Percentiles rank a stretch among this genome's conserved stretches.
These are phyloP conservation scores for Canavalia gladiata DNA, from an alignment of 306 rosid species.

Conservation along the genomic window DNA sequence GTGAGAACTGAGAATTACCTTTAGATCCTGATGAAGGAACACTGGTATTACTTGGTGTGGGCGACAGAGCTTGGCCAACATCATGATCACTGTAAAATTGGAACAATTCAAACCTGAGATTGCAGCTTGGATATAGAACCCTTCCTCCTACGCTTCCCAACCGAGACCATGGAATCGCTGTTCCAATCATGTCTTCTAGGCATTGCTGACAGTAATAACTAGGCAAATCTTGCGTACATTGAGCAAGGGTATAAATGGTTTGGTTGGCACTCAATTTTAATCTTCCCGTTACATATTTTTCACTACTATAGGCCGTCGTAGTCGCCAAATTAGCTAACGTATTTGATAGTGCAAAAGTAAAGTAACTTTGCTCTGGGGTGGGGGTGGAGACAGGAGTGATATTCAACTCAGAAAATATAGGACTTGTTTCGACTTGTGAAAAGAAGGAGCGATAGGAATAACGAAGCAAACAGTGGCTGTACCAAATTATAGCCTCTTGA, in stretches of 20 bases:
- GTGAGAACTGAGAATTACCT: too few relatives aligned
- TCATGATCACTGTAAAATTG: background rate
- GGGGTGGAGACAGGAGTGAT: background rate
- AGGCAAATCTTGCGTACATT: constrained; percentile 1
- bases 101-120: constrained; percentile 31
- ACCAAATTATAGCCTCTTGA: constrained; percentile 17
- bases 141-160: constrained; percentile 40
- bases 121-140: constrained; percentile 25
- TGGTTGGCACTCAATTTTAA: background rate
- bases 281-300: background rate
- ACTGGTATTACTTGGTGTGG: background rate
- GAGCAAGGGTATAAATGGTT: constrained; percentile 4
- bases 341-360: background rate
- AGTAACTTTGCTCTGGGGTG: background rate
- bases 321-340: background rate
- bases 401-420: background rate
- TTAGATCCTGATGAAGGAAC: background rate
- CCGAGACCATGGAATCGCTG: constrained; percentile 3
- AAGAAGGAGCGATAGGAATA: background rate
- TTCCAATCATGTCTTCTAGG: background rate
- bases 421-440: background rate
- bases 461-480: constrained; percentile 26
- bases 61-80: background rate
- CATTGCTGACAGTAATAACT: background rate
- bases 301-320: background rate